These are phyloP conservation scores for Aspergillus oerlinghausenensis DNA, from an alignment of 2,329 filamentous ascomycete species.

Conservation along the genomic window DNA sequence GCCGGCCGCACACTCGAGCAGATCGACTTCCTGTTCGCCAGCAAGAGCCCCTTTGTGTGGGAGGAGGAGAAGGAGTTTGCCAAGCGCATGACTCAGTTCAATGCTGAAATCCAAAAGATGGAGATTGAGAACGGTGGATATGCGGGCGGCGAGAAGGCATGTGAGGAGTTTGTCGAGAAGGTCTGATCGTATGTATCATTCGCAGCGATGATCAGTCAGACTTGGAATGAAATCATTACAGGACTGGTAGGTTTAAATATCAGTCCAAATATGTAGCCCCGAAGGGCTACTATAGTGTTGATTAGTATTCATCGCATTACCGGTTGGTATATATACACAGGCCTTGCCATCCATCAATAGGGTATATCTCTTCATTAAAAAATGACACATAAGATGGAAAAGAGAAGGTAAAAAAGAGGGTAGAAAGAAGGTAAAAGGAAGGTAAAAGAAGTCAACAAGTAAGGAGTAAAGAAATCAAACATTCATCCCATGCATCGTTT, in stretches of 20 bases:
- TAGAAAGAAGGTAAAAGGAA: too few species aligned
- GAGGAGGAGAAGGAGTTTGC: slow-evolving; percentile 13
- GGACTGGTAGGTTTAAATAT: too few species aligned
- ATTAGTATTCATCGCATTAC: not conserved
- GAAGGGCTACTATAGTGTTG: not conserved
- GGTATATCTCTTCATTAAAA: not conserved
- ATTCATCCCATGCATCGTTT: slow-evolving; percentile 1
- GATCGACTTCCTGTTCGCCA: slow-evolving; percentile 19
- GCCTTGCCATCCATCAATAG: not conserved
- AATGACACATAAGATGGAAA: not conserved
- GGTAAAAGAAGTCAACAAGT: not conserved
- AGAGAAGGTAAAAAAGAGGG: not conserved
- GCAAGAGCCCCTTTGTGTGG: slow-evolving; percentile 14
- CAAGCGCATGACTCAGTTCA: too few species aligned
- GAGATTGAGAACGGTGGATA: too few species aligned
- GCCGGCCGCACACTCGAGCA: slow-evolving; percentile 18
- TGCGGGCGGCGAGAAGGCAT: too few species aligned
- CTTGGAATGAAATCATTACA: too few species aligned
- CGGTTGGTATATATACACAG: not conserved
- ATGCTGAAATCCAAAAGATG: too few species aligned
- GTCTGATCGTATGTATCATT: too few species aligned
- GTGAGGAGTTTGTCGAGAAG: too few species aligned
- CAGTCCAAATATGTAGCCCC: too few species aligned
- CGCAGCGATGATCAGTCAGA: too few species aligned
- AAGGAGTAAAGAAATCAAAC: not conserved